phyloP scores from a whole-genome alignment of 2,329 filamentous ascomycete genomes.

The Beauveria varroae region DNA sequence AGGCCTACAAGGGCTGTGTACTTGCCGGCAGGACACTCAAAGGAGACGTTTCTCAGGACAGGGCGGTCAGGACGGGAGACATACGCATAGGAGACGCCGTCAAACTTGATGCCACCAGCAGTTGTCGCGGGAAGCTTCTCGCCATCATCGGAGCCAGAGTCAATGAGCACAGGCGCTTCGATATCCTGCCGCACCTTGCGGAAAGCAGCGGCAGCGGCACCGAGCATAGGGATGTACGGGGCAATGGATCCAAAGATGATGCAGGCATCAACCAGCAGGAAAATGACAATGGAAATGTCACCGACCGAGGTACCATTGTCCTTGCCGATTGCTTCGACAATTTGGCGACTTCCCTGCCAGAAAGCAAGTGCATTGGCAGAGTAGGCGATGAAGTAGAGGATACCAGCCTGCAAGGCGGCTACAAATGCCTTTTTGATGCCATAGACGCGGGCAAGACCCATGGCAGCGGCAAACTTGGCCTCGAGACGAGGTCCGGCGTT shows the following conservation, averaged over 20 bases:
- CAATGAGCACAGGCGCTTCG: constrained; percentile 39
- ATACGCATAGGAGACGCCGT: constrained; percentile 38
- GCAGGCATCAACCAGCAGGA: constrained; percentile 55
- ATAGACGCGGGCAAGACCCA: constrained; percentile 41
- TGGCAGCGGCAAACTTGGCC: constrained; percentile 46
- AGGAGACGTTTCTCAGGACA: constrained; percentile 36
- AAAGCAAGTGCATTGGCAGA: constrained; percentile 60
- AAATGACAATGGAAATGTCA: constrained; percentile 55
- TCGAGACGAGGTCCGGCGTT: constrained; percentile 52
- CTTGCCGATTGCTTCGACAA: constrained; percentile 31
- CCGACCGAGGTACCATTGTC: constrained; percentile 31
- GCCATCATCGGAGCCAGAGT: constrained; percentile 29
- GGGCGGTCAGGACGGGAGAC: constrained; percentile 33
- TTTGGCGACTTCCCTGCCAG: constrained; percentile 55
- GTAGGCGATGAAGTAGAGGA: constrained; percentile 61
- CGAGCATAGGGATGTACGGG: constrained; percentile 54
- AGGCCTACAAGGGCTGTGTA: constrained; percentile 51
- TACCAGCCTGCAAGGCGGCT: constrained; percentile 50
- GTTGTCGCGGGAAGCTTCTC: constrained; percentile 38
- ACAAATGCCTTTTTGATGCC: constrained; percentile 52
- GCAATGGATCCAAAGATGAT: constrained; percentile 57
- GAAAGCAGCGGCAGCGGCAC: constrained; percentile 50
- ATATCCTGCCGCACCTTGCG: constrained; percentile 52
- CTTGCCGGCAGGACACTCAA: constrained; percentile 41
- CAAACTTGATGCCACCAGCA: constrained; percentile 28